phyloP scores from a whole-genome alignment of 2,329 filamentous ascomycete species.

The Trichophyton schoenleinii region DNA sequence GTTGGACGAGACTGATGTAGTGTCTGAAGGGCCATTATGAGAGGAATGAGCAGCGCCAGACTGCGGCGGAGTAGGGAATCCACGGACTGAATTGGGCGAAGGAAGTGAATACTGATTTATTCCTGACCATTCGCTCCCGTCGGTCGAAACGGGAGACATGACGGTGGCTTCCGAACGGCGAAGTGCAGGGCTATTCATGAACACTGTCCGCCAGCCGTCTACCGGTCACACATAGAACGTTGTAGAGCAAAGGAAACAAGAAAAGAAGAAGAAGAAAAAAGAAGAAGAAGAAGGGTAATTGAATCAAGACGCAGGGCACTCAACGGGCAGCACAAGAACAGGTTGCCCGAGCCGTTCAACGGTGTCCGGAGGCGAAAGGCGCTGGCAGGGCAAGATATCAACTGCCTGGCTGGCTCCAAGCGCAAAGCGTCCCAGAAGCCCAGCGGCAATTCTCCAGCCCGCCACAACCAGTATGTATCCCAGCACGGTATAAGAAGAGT shows the following conservation, averaged over 20 bases:
- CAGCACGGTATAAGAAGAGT: too few relatives aligned
- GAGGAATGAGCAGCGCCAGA: slow-evolving; percentile 35
- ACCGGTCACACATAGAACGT: slow-evolving; percentile 1
- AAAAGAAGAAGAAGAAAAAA: neutral
- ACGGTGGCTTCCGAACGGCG: slow-evolving; percentile 26
- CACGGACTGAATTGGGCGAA: slow-evolving; percentile 34
- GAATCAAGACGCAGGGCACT: too few relatives aligned
- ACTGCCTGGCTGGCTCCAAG: too few relatives aligned
- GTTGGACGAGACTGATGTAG: slow-evolving; percentile 11
- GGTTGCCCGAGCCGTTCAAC: neutral
- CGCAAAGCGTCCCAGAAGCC: too few relatives aligned
- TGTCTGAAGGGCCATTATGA: slow-evolving; percentile 8
- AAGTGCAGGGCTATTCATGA: neutral
- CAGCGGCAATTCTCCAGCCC: too few relatives aligned
- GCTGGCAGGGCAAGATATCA: too few relatives aligned
- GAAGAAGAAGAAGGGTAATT: too few relatives aligned
- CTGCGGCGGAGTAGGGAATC: slow-evolving; percentile 53
- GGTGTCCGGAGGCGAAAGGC: too few relatives aligned
- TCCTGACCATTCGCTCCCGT: slow-evolving; percentile 68
- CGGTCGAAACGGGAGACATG: slow-evolving; percentile 69
- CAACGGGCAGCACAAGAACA: neutral
- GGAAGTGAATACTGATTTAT: slow-evolving; percentile 49
- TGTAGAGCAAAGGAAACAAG: neutral
- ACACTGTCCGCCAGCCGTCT: neutral
- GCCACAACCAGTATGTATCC: too few relatives aligned